phyloP scores from a whole-genome alignment of 805 yeast genomes.

The Sugiyamaella lignohabitans region DNA sequence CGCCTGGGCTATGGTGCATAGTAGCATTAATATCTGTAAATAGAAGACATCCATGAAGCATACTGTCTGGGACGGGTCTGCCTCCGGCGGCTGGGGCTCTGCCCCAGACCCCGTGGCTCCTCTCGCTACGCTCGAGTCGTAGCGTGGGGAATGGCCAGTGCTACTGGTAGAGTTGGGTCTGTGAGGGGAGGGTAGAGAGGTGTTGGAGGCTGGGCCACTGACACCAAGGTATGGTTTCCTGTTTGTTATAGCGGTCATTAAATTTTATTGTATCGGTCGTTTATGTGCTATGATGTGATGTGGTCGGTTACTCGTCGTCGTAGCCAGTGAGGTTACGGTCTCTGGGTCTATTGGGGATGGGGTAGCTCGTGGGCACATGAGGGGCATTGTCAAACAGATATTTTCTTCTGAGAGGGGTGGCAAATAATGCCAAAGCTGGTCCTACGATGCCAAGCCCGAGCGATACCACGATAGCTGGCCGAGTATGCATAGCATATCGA shows the following conservation, averaged over 20 bases:
- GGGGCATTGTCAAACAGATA: slow-evolving; percentile 58
- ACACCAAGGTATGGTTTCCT: not conserved
- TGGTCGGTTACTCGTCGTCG: slow-evolving; percentile 27
- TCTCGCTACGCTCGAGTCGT: no score
- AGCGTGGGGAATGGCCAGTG: not conserved
- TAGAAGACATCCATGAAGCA: no score
- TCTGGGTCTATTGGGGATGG: slow-evolving; percentile 26
- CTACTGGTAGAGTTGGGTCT: not conserved
- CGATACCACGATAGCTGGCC: slow-evolving; percentile 68
- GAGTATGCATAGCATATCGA: slow-evolving; percentile 68
- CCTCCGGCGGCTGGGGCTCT: not conserved
- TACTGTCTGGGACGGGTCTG: no score
- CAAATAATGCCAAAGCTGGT: slow-evolving; percentile 53
- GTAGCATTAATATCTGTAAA: not conserved
- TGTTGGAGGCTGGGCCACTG: not conserved
- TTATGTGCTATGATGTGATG: slow-evolving; percentile 6
- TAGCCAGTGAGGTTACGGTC: slow-evolving; percentile 28
- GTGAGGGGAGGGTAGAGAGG: not conserved
- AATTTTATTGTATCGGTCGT: no score
- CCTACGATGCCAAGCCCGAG: slow-evolving; percentile 59
- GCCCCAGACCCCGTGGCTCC: not conserved
- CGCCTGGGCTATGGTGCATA: not conserved
- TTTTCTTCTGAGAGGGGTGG: slow-evolving; percentile 65
- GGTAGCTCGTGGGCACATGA: slow-evolving; percentile 52
- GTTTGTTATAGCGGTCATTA: no score